phyloP scores from a whole-genome alignment of 441 rosid species.

The Euphorbia celastroides region DNA sequence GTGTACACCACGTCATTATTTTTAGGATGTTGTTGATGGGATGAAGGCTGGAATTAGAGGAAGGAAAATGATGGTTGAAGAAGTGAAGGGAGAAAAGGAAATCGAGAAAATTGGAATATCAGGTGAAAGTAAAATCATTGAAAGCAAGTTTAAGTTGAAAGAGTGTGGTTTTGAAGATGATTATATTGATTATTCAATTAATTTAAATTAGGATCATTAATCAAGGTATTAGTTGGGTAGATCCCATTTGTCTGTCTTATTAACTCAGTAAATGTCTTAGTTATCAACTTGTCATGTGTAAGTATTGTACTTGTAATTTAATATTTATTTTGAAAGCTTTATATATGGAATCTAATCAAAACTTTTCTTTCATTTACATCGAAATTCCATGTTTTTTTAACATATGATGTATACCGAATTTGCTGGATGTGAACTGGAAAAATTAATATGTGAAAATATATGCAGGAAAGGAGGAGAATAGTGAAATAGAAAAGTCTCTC shows the following conservation, averaged over 20 bases:
- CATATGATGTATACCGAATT: background rate
- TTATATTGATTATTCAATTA: slow-evolving; percentile 12
- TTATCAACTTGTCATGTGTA: slow-evolving; percentile 11
- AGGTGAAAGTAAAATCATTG: slow-evolving; percentile 50
- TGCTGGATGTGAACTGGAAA: slow-evolving; percentile 6
- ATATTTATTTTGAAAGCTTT: slow-evolving; percentile 11
- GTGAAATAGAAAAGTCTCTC: slow-evolving; percentile 15
- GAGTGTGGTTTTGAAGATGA: slow-evolving; percentile 33
- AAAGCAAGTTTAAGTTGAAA: slow-evolving; percentile 14
- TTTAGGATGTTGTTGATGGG: slow-evolving; percentile 27
- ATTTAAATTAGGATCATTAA: background rate
- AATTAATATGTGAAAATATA: background rate
- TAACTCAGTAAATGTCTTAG: background rate
- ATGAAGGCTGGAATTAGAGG: slow-evolving; percentile 25
- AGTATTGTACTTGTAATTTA: slow-evolving; percentile 5
- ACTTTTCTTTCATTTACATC: background rate
- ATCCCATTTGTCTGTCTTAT: background rate
- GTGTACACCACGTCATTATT: background rate
- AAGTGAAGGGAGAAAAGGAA: background rate
- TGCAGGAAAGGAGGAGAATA: slow-evolving; percentile 27
- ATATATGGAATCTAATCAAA: slow-evolving; percentile 8
- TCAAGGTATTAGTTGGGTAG: slow-evolving; percentile 13
- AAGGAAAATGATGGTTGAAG: slow-evolving; percentile 28
- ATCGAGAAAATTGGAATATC: slow-evolving; percentile 23
- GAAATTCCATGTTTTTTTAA: background rate